A percentile compares a stretch with the other conserved stretches of the same genome.
phyloP scores from a whole-genome alignment of 495 filamentous ascomycete species.

The Lasiosphaeris hirsuta region DNA sequence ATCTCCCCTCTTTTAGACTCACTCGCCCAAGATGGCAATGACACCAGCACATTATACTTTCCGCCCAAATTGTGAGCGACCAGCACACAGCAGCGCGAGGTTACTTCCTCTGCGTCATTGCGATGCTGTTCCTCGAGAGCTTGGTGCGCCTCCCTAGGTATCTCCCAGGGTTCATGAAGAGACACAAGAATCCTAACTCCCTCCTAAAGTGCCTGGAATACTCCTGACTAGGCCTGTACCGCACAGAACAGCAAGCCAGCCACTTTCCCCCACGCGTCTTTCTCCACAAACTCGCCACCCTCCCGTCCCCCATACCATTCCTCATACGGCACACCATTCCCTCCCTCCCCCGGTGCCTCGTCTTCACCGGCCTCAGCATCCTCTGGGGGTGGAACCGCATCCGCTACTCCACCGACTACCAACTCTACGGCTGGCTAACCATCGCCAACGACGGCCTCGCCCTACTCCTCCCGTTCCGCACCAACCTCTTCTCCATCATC shows the following conservation, averaged over 20 bases:
- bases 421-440: constrained; percentile 9
- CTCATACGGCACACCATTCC: constrained; percentile 1
- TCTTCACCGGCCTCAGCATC: constrained; percentile 7
- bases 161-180: no score
- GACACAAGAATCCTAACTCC: no score
- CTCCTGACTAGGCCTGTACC: no score
- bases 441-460: constrained; percentile 11
- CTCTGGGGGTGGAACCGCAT: constrained; percentile 11
- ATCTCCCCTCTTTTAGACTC: no score
- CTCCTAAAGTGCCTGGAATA: no score
- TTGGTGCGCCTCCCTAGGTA: neutral
- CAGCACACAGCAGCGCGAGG: constrained; percentile 6
- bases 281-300: no score
- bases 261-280: no score
- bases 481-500: constrained; percentile 8
- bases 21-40: neutral
- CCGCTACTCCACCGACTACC: constrained; percentile 11
- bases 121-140: constrained; percentile 4
- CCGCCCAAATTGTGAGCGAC: constrained; percentile 4
- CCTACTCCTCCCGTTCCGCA: constrained; percentile 6
- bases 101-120: constrained; percentile 11
- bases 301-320: neutral
- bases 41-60: constrained; percentile 1
- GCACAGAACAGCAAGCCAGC: no score
- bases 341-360: constrained; percentile 3